These are phyloP conservation scores for Lachnum nothofagi DNA, from an alignment of 2,329 filamentous ascomycete genomes.

Conservation along the genomic window DNA sequence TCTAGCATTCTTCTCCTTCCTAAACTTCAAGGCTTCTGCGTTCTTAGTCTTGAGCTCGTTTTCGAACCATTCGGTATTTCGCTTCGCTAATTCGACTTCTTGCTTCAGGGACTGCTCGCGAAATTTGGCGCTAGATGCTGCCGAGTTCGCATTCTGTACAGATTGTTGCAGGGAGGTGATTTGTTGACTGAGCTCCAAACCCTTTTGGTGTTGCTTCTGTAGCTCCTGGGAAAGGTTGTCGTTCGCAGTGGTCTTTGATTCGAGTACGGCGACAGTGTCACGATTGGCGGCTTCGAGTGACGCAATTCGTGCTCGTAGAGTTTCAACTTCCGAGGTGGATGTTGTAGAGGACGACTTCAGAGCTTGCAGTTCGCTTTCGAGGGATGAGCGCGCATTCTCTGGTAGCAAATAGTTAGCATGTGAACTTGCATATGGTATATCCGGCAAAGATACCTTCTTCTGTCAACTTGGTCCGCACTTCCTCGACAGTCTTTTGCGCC, in stretches of 20 bases:
- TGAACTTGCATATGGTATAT: not conserved
- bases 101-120: conserved; percentile 85
- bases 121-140: conserved; percentile 77
- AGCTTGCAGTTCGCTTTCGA: conserved; percentile 77
- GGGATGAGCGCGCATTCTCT: conserved; percentile 70
- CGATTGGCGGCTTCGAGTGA: conserved; percentile 88
- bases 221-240: conserved; percentile 82
- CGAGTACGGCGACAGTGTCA: conserved; percentile 81
- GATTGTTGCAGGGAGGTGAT: conserved; percentile 76
- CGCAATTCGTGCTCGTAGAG: conserved; percentile 74
- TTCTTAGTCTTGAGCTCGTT: conserved; percentile 86
- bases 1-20: conserved; percentile 89
- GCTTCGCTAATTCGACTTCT: conserved; percentile 81
- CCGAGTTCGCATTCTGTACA: conserved; percentile 74
- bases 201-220: conserved; percentile 82
- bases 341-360: conserved; percentile 71
- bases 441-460: conserved; percentile 62
- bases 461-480: conserved; percentile 73
- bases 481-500: conserved; percentile 75
- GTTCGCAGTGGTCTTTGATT: conserved; percentile 82
- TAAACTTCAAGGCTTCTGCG: conserved; percentile 78
- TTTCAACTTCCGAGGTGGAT: conserved; percentile 69
- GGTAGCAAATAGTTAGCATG: conserved; percentile 19
- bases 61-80: conserved; percentile 91
- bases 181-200: conserved; percentile 76